These are phyloP conservation scores for Rhododendron williamsianum DNA, from an alignment of 148 eudicot species.

Conservation along the genomic window DNA sequence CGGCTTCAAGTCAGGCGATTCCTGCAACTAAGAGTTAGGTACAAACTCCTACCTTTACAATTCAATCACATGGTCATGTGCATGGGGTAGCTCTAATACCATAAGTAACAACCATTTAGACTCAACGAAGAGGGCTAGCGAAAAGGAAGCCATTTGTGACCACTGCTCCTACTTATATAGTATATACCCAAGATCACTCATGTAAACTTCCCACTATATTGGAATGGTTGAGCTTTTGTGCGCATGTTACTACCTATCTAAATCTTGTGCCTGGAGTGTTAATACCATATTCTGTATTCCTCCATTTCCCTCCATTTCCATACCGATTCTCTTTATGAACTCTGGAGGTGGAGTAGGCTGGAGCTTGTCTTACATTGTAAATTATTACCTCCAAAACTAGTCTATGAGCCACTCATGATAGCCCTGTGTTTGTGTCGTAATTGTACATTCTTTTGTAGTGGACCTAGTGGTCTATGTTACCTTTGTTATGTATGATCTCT, in stretches of 20 bases:
- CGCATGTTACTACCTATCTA: background rate
- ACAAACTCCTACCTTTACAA: too few species aligned
- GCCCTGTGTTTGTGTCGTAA: background rate
- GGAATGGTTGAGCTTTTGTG: background rate
- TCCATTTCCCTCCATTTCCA: background rate
- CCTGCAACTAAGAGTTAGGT: too few species aligned
- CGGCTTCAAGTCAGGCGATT: too few species aligned
- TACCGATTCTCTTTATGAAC: background rate
- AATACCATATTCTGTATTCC: background rate
- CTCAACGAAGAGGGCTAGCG: background rate
- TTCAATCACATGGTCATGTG: too few species aligned
- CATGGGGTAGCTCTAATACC: background rate
- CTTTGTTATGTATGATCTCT: background rate
- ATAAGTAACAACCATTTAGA: background rate
- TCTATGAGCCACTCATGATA: background rate
- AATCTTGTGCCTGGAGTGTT: background rate
- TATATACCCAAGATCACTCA: too few species aligned
- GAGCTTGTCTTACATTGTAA: too few species aligned
- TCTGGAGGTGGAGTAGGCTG: background rate
- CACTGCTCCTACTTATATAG: background rate
- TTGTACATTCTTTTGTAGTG: background rate
- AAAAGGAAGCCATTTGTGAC: background rate
- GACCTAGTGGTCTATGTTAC: background rate
- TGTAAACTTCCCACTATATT: background rate
- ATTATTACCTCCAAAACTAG: too few species aligned